Conservation (phyloP, 495 filamentous ascomycete genomes). For the Acidiella bohemica region DNA sequence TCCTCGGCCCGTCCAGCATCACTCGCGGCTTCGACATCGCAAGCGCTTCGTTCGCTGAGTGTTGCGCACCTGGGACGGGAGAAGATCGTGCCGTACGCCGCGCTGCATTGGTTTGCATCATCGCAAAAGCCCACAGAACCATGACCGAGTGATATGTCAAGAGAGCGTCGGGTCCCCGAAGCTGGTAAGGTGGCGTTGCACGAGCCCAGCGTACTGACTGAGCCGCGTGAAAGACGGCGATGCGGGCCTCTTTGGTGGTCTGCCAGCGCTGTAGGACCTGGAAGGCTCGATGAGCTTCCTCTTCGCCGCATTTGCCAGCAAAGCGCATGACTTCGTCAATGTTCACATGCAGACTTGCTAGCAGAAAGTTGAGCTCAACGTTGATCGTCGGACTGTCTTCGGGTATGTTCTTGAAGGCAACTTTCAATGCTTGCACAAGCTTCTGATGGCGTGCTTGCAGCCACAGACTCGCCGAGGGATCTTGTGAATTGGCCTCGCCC, state of each 20-base stretch:
- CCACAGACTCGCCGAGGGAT: slow-evolving; percentile 32
- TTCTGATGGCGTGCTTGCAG: slow-evolving; percentile 37
- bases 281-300: slow-evolving; percentile 41
- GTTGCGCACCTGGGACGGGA: background rate
- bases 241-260: slow-evolving; percentile 33
- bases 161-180: slow-evolving; percentile 45
- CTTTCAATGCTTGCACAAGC: slow-evolving; percentile 29
- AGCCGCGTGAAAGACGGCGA: slow-evolving; percentile 47
- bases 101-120: slow-evolving; percentile 16
- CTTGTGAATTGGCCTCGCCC: slow-evolving; percentile 14
- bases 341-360: slow-evolving; percentile 44
- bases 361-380: slow-evolving; percentile 38
- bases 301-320: slow-evolving; percentile 45
- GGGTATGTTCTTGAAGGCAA: slow-evolving; percentile 24
- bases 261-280: slow-evolving; percentile 40
- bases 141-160: slow-evolving; percentile 44
- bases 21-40: background rate
- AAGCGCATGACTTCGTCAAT: slow-evolving; percentile 50
- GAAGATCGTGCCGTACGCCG: slow-evolving; percentile 2
- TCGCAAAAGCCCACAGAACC: slow-evolving; percentile 45
- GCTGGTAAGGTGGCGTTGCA: slow-evolving; percentile 30
- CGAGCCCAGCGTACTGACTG: slow-evolving; percentile 42
- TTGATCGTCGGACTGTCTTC: slow-evolving; percentile 18
- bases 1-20: slow-evolving; percentile 1
- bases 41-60: background rate